phyloP scores from a whole-genome alignment of 208 protist species.

The Trypanosoma conorhini region DNA sequence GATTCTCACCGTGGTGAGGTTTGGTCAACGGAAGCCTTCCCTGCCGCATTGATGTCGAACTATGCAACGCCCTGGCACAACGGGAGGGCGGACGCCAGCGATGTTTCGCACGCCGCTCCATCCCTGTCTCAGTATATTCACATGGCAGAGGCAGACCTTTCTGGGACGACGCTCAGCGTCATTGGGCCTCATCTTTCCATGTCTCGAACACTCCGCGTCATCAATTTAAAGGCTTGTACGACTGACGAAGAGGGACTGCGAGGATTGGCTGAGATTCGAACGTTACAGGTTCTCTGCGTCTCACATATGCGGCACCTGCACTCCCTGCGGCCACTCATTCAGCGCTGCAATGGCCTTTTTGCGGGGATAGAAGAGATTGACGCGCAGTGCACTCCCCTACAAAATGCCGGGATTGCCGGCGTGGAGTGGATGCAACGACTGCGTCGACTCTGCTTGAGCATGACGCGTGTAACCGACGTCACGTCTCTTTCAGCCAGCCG shows the following conservation, averaged over 20 bases:
- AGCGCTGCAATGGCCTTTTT: constrained; percentile 4
- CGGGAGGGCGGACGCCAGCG: background rate
- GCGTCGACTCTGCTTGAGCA: constrained; percentile 49
- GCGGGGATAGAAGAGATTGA: constrained; percentile 60
- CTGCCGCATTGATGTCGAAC: too few species aligned
- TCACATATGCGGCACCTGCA: constrained; percentile 19
- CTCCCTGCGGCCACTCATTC: constrained; percentile 14
- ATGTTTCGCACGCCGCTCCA: constrained; percentile 32
- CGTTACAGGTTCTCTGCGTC: constrained; percentile 21
- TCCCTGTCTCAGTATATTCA: constrained; percentile 39
- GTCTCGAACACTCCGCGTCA: constrained; percentile 29
- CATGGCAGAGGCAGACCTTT: constrained; percentile 52
- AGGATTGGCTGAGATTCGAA: constrained; percentile 19
- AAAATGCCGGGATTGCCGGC: constrained; percentile 18
- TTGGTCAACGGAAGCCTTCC: too few species aligned
- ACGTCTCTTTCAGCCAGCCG: constrained; percentile 33
- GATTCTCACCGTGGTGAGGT: too few species aligned
- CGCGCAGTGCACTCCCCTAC: constrained; percentile 44
- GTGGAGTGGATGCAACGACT: constrained; percentile 25
- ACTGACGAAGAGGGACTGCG: constrained; percentile 9
- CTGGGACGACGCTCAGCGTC: constrained; percentile 52
- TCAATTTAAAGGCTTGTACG: constrained; percentile 23
- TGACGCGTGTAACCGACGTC: constrained; percentile 57
- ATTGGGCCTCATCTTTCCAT: constrained; percentile 36
- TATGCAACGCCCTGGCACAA: too few species aligned